Evolutionary conservation across 768 basidiomycete genomes (phyloP).

Genomic region (Rossbeevera mucosa): DNA sequence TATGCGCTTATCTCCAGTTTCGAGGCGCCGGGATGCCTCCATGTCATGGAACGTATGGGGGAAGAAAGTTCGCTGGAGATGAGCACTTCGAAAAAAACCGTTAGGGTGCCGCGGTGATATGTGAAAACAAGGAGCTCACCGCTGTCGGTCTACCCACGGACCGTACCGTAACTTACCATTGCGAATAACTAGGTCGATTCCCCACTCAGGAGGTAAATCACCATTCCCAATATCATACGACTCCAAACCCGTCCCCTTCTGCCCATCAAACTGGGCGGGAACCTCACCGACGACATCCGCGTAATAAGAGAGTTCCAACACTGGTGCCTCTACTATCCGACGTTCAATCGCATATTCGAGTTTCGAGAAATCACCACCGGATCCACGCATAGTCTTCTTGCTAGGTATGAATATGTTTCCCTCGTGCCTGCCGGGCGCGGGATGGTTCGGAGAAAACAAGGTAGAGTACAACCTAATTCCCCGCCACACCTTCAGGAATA

Average conservation of each 20-base stretch:
- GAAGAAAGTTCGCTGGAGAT: conserved; percentile 79
- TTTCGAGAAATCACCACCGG: conserved; percentile 50
- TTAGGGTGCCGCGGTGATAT: conserved; percentile 2
- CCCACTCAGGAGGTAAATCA: conserved; percentile 89
- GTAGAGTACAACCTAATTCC: conserved; percentile 42
- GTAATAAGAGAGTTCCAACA: conserved; percentile 82
- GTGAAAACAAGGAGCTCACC: conserved; percentile 39
- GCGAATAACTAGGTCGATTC: conserved; percentile 76
- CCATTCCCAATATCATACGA: conserved; percentile 79
- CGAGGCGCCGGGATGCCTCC: conserved; percentile 51
- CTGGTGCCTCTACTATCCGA: conserved; percentile 71
- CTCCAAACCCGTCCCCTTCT: conserved; percentile 35
- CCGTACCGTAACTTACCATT: conserved; percentile 80
- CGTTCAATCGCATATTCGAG: conserved; percentile 87
- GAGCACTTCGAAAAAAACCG: conserved; percentile 41
- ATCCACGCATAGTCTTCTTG: conserved; percentile 43
- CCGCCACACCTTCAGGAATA: conserved; percentile 53
- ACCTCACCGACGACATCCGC: conserved; percentile 79
- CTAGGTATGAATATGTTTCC: conserved; percentile 1
- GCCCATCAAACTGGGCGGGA: conserved; percentile 36
- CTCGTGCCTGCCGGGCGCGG: not conserved
- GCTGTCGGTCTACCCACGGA: conserved; percentile 94
- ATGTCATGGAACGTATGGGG: conserved; percentile 71
- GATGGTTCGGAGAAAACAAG: conserved; percentile 26
- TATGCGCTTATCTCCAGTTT: conserved; percentile 73